phyloP scores from a whole-genome alignment of 495 filamentous ascomycete genomes.

The Lentithecium fluviatile region DNA sequence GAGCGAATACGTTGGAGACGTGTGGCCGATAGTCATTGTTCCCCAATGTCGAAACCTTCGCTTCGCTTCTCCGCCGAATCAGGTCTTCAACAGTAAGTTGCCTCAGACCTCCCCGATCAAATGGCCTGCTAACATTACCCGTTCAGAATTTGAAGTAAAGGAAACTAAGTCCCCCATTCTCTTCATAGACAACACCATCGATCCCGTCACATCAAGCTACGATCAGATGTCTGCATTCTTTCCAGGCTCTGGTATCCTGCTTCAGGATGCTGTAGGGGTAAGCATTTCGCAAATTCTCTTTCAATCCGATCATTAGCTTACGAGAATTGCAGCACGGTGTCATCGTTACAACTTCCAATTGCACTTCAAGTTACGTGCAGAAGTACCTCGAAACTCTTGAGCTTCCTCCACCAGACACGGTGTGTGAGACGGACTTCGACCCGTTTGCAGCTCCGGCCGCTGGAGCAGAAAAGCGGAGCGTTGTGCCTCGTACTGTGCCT shows the following conservation, averaged over 20 bases:
- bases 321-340: conserved; percentile 4
- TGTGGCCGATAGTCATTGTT: neutral
- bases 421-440: neutral
- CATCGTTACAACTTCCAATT: neutral
- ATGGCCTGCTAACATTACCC: neutral
- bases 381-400: neutral
- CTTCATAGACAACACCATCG: conserved; percentile 5
- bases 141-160: neutral
- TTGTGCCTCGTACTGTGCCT: too few species aligned
- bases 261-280: conserved; percentile 13
- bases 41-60: neutral
- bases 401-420: conserved; percentile 3
- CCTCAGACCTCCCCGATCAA: neutral
- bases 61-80: neutral
- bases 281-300: neutral
- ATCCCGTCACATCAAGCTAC: conserved; percentile 10
- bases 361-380: conserved; percentile 1
- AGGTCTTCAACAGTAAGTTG: conserved; percentile 3
- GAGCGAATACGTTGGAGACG: neutral
- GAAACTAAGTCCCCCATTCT: neutral
- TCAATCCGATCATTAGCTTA: neutral
- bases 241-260: conserved; percentile 4
- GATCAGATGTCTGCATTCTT: conserved; percentile 13
- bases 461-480: too few species aligned
- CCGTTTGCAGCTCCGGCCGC: too few species aligned